Evolutionary conservation across 1,139 yeast genomes (phyloP).

Genomic region (Candida frijolesensis): DNA sequence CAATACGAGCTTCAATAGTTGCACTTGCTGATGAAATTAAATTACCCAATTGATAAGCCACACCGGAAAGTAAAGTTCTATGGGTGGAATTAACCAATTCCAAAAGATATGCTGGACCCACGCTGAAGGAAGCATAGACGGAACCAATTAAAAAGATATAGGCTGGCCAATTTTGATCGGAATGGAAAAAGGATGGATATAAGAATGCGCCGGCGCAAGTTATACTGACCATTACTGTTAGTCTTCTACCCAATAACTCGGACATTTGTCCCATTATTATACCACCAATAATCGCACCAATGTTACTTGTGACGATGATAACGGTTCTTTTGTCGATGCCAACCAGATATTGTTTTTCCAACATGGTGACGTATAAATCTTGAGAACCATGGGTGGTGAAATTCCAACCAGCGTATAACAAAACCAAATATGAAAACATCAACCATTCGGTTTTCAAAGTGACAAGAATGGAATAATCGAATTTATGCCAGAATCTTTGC

Average conservation of each 20-base stretch:
- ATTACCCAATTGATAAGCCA: conserved; percentile 43
- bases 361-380: conserved; percentile 53
- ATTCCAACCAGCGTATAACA: conserved; percentile 52
- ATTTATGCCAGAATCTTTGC: conserved; percentile 11
- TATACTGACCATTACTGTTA: conserved; percentile 38
- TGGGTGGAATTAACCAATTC: conserved; percentile 40
- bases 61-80: conserved; percentile 39
- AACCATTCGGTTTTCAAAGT: conserved; percentile 45
- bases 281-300: conserved; percentile 57
- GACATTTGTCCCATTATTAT: conserved; percentile 46
- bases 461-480: conserved; percentile 19
- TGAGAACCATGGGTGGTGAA: conserved; percentile 59
- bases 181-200: conserved; percentile 34
- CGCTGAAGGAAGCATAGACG: conserved; percentile 44
- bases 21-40: conserved; percentile 38
- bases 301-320: conserved; percentile 46
- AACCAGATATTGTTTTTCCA: conserved; percentile 40
- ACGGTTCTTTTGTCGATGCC: conserved; percentile 41
- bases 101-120: conserved; percentile 36
- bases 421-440: conserved; percentile 43
- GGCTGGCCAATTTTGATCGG: conserved; percentile 33
- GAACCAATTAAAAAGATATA: conserved; percentile 26
- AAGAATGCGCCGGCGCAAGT: conserved; percentile 36
- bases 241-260: conserved; percentile 50
- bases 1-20: conserved; percentile 39